Base-by-base conservation (phyloP, 2,329 filamentous ascomycete genomes). In the Phialophora chinensis region DNA sequence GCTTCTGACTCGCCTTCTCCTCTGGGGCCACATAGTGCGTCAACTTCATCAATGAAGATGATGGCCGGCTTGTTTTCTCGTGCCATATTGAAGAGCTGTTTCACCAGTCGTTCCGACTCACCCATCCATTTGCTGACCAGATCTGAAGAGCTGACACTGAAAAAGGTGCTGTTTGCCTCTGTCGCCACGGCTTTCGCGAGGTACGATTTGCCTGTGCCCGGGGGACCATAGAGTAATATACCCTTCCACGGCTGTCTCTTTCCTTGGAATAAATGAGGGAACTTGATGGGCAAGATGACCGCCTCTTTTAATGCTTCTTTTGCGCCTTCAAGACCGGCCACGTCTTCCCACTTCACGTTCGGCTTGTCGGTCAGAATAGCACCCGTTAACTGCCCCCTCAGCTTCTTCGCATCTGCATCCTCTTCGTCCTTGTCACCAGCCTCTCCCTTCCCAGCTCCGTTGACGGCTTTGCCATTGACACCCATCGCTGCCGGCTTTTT, bases 101-200 rank as follows among this genome's bases (percentile, higher is more conserved):
- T 98, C 65, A 99, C 95, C 73, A 99, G 86, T 75, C 93, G 88
- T 87, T 99, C 95, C 84, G 91, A 96, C 81, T 99, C 95, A 82
- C 95, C 95, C 95, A 99, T 99, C 95, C 95, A 99, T 78, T 99
- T 99, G 79, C 92, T 97, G 68, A 99, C 95, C 79, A 99, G 79
- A 78, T 99, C 95, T 76, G 92, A 96, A 84, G 92, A 96, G 81
- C 92, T 96, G 72, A 99, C 94, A 76, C 93, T 97, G 86, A 99
- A 99, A 78, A 99, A 99, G 3, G 95, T 98, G 80, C 93, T 97
- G 80, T 99, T 98, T 66, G 95, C 95, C 80, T 99, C 95, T 20
- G 95, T 99, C 61, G 95, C 95, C 59, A 99, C 94, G 2, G 95
- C 95, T 80, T 98, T 99, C 69, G 95, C 95, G 62, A 99, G 83